Conservation (phyloP, 352 stramenopile species). For the Phytophthora melonis region DNA sequence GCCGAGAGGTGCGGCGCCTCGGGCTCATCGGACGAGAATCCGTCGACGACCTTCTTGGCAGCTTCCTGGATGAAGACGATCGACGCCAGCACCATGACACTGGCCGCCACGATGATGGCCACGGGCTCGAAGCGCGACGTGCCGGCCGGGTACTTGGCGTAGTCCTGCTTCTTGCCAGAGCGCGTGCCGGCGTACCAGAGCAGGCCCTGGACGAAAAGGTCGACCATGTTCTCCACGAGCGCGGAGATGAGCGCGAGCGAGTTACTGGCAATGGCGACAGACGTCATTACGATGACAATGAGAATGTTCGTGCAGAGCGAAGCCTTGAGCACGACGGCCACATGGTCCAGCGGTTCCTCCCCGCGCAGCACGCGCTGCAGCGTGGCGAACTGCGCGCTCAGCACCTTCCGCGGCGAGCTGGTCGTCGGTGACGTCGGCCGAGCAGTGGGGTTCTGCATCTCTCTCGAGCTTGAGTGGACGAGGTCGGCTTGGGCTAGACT, state of each 20-base stretch:
- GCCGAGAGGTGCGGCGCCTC: conserved; percentile 87
- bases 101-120: conserved; percentile 92
- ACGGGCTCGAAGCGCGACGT: conserved; percentile 92
- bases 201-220: conserved; percentile 92
- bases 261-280: conserved; percentile 76
- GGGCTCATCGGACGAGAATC: conserved; percentile 61
- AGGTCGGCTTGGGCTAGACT: background rate
- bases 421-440: conserved; percentile 13
- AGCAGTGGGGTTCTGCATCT: conserved; percentile 29
- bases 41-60: conserved; percentile 56
- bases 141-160: conserved; percentile 94
- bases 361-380: conserved; percentile 30
- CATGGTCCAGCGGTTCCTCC: conserved; percentile 60
- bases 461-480: conserved; percentile 1
- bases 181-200: conserved; percentile 91
- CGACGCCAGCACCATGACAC: conserved; percentile 92
- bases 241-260: conserved; percentile 93
- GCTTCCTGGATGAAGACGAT: conserved; percentile 85
- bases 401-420: background rate
- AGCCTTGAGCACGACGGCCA: conserved; percentile 59
- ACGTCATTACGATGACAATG: conserved; percentile 76
- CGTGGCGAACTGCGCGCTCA: conserved; percentile 17
- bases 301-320: conserved; percentile 71
- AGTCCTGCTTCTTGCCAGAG: conserved; percentile 74
- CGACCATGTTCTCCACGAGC: conserved; percentile 93